Base-by-base conservation (phyloP, 257 asterid genomes). In the Catharanthus roseus region DNA sequence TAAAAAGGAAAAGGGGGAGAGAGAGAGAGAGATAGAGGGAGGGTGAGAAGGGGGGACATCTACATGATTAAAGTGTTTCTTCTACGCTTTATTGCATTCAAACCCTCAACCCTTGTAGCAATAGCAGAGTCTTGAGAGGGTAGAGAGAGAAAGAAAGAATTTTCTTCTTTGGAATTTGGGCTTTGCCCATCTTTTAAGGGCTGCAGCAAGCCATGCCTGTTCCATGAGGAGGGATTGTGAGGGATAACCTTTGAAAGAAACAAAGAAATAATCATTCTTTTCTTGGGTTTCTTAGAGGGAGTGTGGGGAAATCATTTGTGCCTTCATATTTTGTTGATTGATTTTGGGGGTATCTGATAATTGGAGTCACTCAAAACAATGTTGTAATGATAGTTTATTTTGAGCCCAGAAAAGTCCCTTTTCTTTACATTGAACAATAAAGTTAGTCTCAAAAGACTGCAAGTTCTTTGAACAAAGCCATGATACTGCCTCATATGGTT, bases 181-280 rank as follows among this genome's bases (percentile, higher is more conserved):
- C 77, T 77, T 42, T 76, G 74, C 77, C 76, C 79, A 79, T 81
- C 95, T 88, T 88, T 88, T 87, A 87, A 90, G 96, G 85, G 72
- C 86, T 82, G 87, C 82, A 69, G 76, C 70, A 81, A 77, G 74
- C 77, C 95, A 82, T 85, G 96, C 91, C 78, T 84, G 86, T 80
- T 84, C 91, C 84, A 78, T 83, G 84, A 66, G 65, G 81, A 50
- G 67, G 82, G 75, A 55, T 50, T 51, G 72, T 49, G 68, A 61
- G 42, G n/a, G 54, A 47, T 53, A 73, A 69, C 71, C 77, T 66
- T 74, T 65, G 82, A 76, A 55, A 55, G 38, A 57, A 71, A 64
- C 15, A 21, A 24, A 34, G 38, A 60, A 29, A 66, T 19, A 60
- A 23, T 34, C 8, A 70, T 76, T 65, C 74, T 74, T 62, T 72